Conservation (phyloP, 2,329 filamentous ascomycete species). For the Diaporthe vexans region DNA sequence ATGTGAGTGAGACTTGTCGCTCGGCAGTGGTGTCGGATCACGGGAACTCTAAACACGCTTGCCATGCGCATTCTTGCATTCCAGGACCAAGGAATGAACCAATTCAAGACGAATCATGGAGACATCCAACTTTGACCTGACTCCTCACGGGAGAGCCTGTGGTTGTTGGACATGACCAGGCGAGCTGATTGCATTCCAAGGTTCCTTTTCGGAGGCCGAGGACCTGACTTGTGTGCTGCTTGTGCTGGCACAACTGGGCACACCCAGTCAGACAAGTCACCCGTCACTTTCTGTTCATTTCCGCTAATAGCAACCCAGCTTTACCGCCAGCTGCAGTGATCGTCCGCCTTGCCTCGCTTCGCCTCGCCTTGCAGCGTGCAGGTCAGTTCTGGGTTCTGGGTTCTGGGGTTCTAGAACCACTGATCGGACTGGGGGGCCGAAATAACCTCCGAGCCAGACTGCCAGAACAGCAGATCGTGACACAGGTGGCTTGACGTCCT, state of each 20-base stretch:
- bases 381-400: slow-evolving; percentile 7
- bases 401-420: slow-evolving; percentile 16
- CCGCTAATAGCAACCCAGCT: slow-evolving; percentile 15
- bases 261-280: not conserved
- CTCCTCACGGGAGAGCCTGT: not conserved
- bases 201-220: slow-evolving; percentile 11
- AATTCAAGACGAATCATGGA: too few relatives aligned
- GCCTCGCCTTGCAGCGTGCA: slow-evolving; percentile 14
- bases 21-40: slow-evolving; percentile 25
- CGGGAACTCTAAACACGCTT: slow-evolving; percentile 18
- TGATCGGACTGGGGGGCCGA: slow-evolving; percentile 22
- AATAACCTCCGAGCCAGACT: slow-evolving; percentile 17
- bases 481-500: slow-evolving; percentile 23
- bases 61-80: slow-evolving; percentile 16
- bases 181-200: not conserved
- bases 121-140: not conserved
- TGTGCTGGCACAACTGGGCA: not conserved
- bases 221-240: not conserved
- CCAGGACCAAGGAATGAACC: not conserved
- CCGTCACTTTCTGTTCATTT: slow-evolving; percentile 6
- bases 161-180: not conserved
- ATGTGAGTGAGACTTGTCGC: slow-evolving; percentile 20
- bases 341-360: slow-evolving; percentile 17
- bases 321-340: slow-evolving; percentile 27
- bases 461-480: slow-evolving; percentile 10